These are phyloP conservation scores for Aspergillus mulundensis DNA, from an alignment of 495 filamentous ascomycete species.

Conservation along the genomic window DNA sequence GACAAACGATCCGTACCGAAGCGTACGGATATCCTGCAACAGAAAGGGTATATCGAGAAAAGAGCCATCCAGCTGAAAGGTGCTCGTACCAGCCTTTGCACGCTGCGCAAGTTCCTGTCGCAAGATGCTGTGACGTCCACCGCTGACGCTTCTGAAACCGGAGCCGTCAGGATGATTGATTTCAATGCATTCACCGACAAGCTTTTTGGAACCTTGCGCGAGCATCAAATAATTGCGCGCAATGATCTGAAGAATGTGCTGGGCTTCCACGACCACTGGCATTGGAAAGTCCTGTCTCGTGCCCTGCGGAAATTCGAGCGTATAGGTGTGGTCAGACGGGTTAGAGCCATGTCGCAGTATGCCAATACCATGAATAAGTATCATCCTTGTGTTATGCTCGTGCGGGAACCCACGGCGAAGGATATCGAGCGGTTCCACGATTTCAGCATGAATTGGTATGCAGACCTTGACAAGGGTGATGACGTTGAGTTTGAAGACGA, in stretches of 20 bases:
- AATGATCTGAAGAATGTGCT: conserved; percentile 62
- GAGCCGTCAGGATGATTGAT: conserved; percentile 31
- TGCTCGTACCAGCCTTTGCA: conserved; percentile 63
- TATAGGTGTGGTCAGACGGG: conserved; percentile 64
- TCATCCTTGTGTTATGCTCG: conserved; percentile 63
- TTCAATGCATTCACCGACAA: conserved; percentile 39
- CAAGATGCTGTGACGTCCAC: conserved; percentile 11
- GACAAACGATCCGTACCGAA: conserved; percentile 85
- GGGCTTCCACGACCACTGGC: conserved; percentile 54
- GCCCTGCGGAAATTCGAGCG: conserved; percentile 64
- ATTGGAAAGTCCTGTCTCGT: conserved; percentile 65
- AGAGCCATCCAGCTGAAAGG: conserved; percentile 59
- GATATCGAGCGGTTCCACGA: conserved; percentile 59
- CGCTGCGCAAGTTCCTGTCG: conserved; percentile 56
- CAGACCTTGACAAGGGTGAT: conserved; percentile 36
- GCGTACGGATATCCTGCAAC: conserved; percentile 68
- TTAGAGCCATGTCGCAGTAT: conserved; percentile 56
- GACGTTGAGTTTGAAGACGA: conserved; percentile 38
- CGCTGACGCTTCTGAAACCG: conserved; percentile 13
- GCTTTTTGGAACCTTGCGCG: conserved; percentile 45
- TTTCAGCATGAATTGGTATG: conserved; percentile 24
- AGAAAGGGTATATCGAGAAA: conserved; percentile 84
- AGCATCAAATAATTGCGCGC: conserved; percentile 45
- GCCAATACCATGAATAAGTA: conserved; percentile 25
- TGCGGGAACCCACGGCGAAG: conserved; percentile 64